A percentile compares a stretch with the other conserved stretches of the same genome.
Evolutionary conservation across 805 yeast genomes (phyloP).

Genomic region (Starmerella riodocensis): DNA sequence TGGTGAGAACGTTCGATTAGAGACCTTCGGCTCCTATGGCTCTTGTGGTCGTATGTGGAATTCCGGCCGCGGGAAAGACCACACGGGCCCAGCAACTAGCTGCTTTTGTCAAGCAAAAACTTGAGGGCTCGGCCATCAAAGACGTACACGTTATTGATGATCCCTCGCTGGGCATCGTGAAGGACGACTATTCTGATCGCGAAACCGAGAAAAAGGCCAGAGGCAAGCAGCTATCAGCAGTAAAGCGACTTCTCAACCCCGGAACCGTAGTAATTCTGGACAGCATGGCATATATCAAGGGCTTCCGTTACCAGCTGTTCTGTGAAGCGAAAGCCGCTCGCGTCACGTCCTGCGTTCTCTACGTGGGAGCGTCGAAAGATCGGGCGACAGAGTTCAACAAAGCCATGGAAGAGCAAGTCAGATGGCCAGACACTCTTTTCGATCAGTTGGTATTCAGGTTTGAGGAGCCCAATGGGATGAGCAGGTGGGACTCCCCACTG

Average conservation of each 20-base stretch:
- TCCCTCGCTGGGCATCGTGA: constrained; percentile 59
- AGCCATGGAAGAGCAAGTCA: constrained; percentile 20
- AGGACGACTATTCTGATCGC: constrained; percentile 56
- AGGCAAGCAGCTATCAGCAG: constrained; percentile 77
- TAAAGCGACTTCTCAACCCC: constrained; percentile 62
- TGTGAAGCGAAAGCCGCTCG: constrained; percentile 81
- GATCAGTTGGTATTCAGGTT: constrained; percentile 66
- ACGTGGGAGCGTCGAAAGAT: constrained; percentile 57
- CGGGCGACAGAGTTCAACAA: constrained; percentile 54
- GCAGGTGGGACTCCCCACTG: constrained; percentile 90
- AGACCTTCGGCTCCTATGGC: no score
- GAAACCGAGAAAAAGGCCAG: constrained; percentile 67
- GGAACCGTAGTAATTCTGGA: constrained; percentile 71
- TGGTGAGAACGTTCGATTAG: no score
- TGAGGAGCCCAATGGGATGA: constrained; percentile 80
- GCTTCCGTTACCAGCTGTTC: constrained; percentile 83
- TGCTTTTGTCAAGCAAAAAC: constrained; percentile 35
- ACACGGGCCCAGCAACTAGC: constrained; percentile 51
- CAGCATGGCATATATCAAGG: constrained; percentile 79
- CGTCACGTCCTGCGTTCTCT: constrained; percentile 73
- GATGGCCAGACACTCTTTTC: constrained; percentile 57
- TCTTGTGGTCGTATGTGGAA: constrained; percentile 66
- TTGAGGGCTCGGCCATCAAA: constrained; percentile 31
- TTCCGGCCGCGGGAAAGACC: constrained; percentile 75
- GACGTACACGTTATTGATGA: constrained; percentile 63